Evolutionary conservation across 352 stramenopile species (phyloP).

Genomic region (Globisporangium splendens): DNA sequence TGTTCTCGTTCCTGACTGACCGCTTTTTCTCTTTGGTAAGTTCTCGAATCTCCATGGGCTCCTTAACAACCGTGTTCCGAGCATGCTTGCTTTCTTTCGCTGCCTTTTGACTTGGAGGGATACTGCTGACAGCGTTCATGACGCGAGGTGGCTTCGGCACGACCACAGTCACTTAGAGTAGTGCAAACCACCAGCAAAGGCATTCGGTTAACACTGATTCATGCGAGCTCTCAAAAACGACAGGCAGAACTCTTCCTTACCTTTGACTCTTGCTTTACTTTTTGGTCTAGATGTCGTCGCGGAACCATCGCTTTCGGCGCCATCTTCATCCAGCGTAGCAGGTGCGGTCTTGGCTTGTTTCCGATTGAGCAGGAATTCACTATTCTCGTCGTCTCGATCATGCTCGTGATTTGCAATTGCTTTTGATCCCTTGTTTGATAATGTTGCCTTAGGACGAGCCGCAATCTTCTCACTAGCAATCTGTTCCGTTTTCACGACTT

Average conservation of each 20-base stretch:
- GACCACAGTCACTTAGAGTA: background rate
- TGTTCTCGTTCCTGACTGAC: background rate
- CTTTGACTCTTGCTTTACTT: background rate
- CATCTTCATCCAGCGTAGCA: background rate
- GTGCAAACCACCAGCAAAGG: background rate
- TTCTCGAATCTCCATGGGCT: background rate
- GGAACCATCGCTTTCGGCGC: background rate
- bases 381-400: too few relatives aligned
- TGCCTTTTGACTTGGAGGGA: background rate
- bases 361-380: background rate
- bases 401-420: too few relatives aligned
- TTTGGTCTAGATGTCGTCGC: background rate
- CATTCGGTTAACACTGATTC: background rate
- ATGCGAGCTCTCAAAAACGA: background rate
- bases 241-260: background rate
- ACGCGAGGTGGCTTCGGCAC: background rate
- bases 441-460: too few relatives aligned
- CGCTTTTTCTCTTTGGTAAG: background rate
- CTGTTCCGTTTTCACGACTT: too few relatives aligned
- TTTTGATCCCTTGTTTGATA: too few relatives aligned
- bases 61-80: background rate
- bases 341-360: background rate
- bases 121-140: background rate
- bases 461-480: too few relatives aligned
- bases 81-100: background rate